Evolutionary conservation across 768 basidiomycete genomes (phyloP).

Genomic region (Harrya chromipes): DNA sequence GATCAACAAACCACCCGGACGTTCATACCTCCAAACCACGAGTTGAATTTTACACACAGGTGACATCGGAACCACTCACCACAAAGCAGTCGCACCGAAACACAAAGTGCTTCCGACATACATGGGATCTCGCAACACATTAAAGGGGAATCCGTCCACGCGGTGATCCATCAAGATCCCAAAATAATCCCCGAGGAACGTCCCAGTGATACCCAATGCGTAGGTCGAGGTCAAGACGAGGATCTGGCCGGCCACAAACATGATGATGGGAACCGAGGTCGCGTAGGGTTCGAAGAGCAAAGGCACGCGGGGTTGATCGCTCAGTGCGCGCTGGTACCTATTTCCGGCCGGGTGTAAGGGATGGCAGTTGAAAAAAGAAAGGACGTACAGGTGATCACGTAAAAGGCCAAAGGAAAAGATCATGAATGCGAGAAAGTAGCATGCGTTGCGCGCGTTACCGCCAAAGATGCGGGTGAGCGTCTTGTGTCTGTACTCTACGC

Average conservation of each 20-base stretch:
- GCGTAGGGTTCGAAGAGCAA: constrained; percentile 66
- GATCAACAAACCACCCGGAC: constrained; percentile 80
- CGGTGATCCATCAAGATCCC: constrained; percentile 84
- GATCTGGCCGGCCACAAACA: constrained; percentile 74
- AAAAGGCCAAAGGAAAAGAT: constrained; percentile 87
- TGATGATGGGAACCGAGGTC: constrained; percentile 52
- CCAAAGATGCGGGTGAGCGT: constrained; percentile 83
- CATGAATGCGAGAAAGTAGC: constrained; percentile 80
- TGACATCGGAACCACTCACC: constrained; percentile 46
- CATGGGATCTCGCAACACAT: constrained; percentile 91
- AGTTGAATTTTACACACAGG: neutral
- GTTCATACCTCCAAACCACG: constrained; percentile 60
- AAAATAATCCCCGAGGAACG: constrained; percentile 84
- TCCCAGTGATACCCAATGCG: constrained; percentile 90
- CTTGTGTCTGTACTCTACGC: constrained; percentile 74
- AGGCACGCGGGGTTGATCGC: constrained; percentile 67
- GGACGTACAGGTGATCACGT: constrained; percentile 78
- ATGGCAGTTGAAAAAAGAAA: neutral
- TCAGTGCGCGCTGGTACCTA: constrained; percentile 75
- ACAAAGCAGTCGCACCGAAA: constrained; percentile 82
- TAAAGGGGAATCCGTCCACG: constrained; percentile 98
- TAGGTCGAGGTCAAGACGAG: constrained; percentile 88
- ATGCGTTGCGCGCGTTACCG: constrained; percentile 69
- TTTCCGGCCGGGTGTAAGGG: neutral
- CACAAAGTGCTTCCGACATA: constrained; percentile 93